These are phyloP conservation scores for Quercus mongolica DNA, from an alignment of 306 rosid species.

Conservation along the genomic window DNA sequence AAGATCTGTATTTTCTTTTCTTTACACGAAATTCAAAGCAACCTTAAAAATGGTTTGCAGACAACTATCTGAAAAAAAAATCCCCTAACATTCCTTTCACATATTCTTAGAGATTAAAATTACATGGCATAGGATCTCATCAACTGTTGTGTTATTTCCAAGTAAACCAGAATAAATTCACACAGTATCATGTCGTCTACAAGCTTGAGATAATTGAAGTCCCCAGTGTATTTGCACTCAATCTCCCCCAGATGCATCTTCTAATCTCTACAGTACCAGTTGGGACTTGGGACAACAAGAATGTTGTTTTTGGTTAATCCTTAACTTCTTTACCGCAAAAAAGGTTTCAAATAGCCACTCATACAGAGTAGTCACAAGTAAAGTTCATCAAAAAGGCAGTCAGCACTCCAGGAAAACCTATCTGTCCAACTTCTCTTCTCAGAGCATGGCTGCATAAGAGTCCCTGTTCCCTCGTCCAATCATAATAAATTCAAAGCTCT, in stretches of 20 bases:
- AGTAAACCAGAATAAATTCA: too few species aligned
- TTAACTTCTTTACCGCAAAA: neutral
- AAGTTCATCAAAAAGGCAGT: neutral
- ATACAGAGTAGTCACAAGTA: neutral
- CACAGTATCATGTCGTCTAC: too few species aligned
- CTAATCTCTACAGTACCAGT: neutral
- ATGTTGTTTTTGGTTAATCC: neutral
- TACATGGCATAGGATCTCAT: too few species aligned
- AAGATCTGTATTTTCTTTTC: too few species aligned
- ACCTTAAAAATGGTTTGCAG: too few species aligned
- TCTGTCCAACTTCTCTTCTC: neutral
- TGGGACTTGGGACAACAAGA: neutral
- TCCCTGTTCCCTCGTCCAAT: neutral
- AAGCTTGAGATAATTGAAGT: neutral
- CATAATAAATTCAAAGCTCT: neutral
- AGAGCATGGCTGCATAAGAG: neutral
- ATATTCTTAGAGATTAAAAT: too few species aligned
- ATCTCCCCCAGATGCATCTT: neutral
- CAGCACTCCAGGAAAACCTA: too few species aligned
- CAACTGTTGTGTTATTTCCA: too few species aligned
- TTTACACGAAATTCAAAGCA: too few species aligned
- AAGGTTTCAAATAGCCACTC: neutral
- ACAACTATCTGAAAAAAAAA: too few species aligned
- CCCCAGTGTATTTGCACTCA: neutral
- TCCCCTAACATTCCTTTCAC: too few species aligned